These are phyloP conservation scores for Cercospora zeae-maydis DNA, from an alignment of 2,329 filamentous ascomycete genomes.

Conservation along the genomic window DNA sequence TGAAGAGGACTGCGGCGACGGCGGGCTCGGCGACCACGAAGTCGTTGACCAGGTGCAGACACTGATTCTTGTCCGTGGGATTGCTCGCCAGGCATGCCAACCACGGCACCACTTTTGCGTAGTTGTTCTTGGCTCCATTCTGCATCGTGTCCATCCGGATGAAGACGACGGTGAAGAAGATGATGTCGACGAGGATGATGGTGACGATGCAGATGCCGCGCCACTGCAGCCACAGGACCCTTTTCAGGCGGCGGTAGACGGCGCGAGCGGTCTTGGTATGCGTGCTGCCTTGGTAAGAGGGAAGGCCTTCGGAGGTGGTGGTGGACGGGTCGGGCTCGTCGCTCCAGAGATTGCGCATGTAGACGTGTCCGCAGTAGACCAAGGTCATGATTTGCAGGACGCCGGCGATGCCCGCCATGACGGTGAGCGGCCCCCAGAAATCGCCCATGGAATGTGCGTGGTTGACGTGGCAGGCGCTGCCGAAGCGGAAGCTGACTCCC, in stretches of 20 bases:
- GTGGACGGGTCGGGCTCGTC: constrained; percentile 63
- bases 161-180: constrained; percentile 91
- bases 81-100: constrained; percentile 63
- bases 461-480: constrained; percentile 90
- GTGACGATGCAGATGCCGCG: constrained; percentile 84
- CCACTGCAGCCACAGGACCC: constrained; percentile 91
- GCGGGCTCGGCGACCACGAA: constrained; percentile 73
- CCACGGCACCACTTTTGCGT: constrained; percentile 62
- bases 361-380: constrained; percentile 90
- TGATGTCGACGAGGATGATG: constrained; percentile 84
- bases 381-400: constrained; percentile 80
- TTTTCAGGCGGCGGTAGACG: constrained; percentile 79
- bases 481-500: constrained; percentile 92
- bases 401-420: constrained; percentile 71
- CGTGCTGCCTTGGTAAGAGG: constrained; percentile 71
- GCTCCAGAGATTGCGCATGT: constrained; percentile 71
- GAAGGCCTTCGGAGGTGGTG: constrained; percentile 56
- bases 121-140: constrained; percentile 52
- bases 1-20: constrained; percentile 74
- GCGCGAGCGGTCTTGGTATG: constrained; percentile 78
- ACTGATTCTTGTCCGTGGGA: constrained; percentile 61
- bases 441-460: constrained; percentile 75
- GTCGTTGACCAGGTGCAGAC: constrained; percentile 56
- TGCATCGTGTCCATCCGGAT: constrained; percentile 78
- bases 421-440: constrained; percentile 86